Conservation (phyloP, 129 eudicot species). For the Tagetes patula region DNA sequence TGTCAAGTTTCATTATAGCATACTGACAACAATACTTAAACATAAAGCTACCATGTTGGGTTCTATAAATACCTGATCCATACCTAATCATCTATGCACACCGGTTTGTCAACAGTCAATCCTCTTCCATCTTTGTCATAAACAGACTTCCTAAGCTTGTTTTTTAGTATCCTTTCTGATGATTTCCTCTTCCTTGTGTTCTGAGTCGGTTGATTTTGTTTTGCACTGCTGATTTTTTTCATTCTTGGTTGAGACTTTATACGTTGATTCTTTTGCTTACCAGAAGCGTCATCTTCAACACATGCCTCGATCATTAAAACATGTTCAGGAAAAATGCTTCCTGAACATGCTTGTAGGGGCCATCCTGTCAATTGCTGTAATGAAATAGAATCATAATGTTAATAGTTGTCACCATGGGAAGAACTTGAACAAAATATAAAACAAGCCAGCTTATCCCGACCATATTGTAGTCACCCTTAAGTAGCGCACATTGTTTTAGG, state of each 20-base stretch:
- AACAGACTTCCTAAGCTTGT: constrained; percentile 10
- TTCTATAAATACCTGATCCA: background rate
- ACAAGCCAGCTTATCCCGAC: too few relatives aligned
- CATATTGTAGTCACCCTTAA: background rate
- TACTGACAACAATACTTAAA: background rate
- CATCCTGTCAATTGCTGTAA: background rate
- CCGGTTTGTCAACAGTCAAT: background rate
- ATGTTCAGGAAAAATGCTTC: background rate
- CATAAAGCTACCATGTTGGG: background rate
- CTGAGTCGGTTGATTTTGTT: background rate
- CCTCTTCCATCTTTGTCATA: constrained; percentile 27
- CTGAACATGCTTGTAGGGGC: background rate
- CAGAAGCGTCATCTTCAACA: background rate
- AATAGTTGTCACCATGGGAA: background rate
- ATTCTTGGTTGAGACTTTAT: background rate
- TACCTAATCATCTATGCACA: constrained; percentile 17
- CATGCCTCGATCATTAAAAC: background rate
- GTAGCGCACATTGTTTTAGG: background rate
- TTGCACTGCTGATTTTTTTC: background rate
- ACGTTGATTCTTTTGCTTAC: background rate
- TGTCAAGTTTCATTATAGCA: background rate
- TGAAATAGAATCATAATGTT: background rate
- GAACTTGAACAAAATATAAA: background rate
- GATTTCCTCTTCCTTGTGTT: constrained; percentile 11
- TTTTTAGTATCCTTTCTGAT: constrained; percentile 22